These are phyloP conservation scores for Letharia lupina DNA, from an alignment of 495 filamentous ascomycete genomes.

Conservation along the genomic window DNA sequence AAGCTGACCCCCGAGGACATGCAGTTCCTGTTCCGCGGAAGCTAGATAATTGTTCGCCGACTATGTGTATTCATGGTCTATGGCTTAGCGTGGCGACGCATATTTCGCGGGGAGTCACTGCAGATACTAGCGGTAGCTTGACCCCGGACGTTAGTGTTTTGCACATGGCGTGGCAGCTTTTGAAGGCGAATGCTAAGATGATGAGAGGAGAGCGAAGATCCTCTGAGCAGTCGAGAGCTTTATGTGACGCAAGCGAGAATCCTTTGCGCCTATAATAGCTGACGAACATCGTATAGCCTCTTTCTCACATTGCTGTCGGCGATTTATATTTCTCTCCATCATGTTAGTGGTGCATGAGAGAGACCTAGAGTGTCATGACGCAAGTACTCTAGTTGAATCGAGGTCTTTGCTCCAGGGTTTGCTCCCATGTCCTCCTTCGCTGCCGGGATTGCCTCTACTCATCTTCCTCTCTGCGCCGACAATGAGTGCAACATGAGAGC, in stretches of 20 bases:
- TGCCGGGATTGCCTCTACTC: neutral
- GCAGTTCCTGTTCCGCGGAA: slow-evolving; percentile 84
- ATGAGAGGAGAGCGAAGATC: neutral
- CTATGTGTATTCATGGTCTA: neutral
- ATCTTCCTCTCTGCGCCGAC: slow-evolving; percentile 36
- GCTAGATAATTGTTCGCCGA: slow-evolving; percentile 23
- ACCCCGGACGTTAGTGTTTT: neutral
- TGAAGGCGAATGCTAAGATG: neutral
- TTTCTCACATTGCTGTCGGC: neutral
- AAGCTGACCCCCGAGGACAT: slow-evolving; percentile 84
- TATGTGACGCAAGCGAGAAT: neutral
- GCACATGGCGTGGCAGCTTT: neutral
- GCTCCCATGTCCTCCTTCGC: neutral
- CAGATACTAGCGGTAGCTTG: neutral
- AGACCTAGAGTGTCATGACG: neutral
- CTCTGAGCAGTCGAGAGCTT: neutral
- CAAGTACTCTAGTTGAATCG: neutral
- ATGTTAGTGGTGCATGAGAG: neutral
- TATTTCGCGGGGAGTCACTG: neutral
- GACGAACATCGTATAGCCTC: neutral
- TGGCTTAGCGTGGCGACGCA: too few relatives aligned
- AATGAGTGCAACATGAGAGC: slow-evolving; percentile 46
- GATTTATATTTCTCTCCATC: neutral
- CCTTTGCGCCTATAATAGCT: neutral
- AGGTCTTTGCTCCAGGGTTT: too few relatives aligned